These are phyloP conservation scores for Paramicrosporidium saccamoebae DNA, from an alignment of 371 early-diverging fungal species.

Conservation along the genomic window DNA sequence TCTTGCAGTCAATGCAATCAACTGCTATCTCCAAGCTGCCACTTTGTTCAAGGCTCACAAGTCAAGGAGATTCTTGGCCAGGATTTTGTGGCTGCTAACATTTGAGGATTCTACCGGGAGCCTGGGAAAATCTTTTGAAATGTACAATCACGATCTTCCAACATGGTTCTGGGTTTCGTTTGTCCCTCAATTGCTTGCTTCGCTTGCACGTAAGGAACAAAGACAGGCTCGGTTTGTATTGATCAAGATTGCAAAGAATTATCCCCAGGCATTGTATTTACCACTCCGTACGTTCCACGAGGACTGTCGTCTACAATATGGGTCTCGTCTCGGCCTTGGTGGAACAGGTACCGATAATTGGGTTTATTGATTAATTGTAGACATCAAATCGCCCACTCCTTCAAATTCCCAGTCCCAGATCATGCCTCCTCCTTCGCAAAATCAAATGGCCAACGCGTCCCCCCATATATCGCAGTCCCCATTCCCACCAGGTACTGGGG, in stretches of 20 bases:
- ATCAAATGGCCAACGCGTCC: no score
- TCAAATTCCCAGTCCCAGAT: no score
- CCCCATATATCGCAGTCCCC: no score
- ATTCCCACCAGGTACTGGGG: no score
- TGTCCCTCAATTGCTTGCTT: constrained; percentile 66
- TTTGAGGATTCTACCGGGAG: constrained; percentile 47
- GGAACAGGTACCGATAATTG: no score
- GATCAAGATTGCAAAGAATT: constrained; percentile 64
- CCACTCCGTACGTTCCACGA: constrained; percentile 68
- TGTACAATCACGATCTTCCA: constrained; percentile 56
- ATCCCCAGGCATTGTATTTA: constrained; percentile 87
- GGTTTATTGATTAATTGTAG: no score
- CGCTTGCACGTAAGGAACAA: constrained; percentile 38
- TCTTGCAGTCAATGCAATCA: constrained; percentile 67
- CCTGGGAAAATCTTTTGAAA: constrained; percentile 42
- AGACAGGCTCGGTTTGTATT: constrained; percentile 41
- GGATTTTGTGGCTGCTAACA: constrained; percentile 70
- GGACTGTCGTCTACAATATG: no score
- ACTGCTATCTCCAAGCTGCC: constrained; percentile 83
- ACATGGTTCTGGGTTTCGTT: constrained; percentile 93
- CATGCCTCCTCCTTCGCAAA: no score
- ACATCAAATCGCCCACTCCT: no score
- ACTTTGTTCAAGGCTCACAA: constrained; percentile 39
- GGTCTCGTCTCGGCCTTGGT: no score
- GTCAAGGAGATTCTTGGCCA: constrained; percentile 57